phyloP scores from a whole-genome alignment of 176 grass and related monocot genomes.

The Microstegium vimineum region DNA sequence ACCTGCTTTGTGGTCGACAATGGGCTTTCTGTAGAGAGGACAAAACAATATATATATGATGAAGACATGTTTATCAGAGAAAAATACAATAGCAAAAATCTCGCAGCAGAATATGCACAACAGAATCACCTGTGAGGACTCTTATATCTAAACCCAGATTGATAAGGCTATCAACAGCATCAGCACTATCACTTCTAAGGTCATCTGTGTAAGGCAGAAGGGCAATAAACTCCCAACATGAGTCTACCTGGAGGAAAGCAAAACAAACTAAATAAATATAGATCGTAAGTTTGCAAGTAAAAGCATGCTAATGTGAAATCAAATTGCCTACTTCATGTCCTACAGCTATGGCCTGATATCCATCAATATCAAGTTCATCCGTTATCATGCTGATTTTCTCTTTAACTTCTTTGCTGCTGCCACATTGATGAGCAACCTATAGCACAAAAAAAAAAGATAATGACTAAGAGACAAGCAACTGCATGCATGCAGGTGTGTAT shows the following conservation, averaged over 20 bases:
- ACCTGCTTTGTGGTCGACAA: conserved; percentile 36
- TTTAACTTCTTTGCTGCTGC: conserved; percentile 32
- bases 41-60: conserved; percentile 11
- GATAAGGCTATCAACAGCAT: conserved; percentile 32
- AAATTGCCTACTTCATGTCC: conserved; percentile 36
- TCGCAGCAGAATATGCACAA: neutral
- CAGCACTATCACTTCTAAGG: conserved; percentile 39
- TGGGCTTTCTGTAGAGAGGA: conserved; percentile 29
- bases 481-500: neutral
- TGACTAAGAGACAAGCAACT: conserved; percentile 5
- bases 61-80: neutral
- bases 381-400: conserved; percentile 37
- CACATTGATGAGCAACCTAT: conserved; percentile 39
- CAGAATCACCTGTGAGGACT: conserved; percentile 38
- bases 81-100: conserved; percentile 10
- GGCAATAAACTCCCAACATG: conserved; percentile 37
- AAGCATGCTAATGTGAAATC: neutral
- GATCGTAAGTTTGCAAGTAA: neutral
- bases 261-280: conserved; percentile 16
- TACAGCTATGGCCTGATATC: conserved; percentile 54
- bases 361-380: conserved; percentile 41
- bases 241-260: conserved; percentile 25
- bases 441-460: conserved; percentile 19
- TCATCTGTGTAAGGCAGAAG: conserved; percentile 52
- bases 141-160: conserved; percentile 34